phyloP scores from a whole-genome alignment of 306 rosid species.

The Vigna radiata region DNA sequence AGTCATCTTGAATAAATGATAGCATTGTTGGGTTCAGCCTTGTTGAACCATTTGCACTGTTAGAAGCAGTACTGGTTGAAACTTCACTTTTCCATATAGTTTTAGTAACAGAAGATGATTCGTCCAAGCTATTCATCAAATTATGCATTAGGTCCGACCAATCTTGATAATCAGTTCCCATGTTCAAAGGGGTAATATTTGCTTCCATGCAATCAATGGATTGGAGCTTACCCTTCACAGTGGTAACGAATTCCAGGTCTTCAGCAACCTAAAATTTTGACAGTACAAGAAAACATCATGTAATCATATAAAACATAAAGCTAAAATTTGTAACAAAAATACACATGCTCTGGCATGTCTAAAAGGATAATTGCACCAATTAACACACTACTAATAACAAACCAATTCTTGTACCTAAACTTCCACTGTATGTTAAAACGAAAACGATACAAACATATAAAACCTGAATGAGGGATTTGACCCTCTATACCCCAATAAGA shows the following conservation, averaged over 20 bases:
- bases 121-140: constrained; percentile 52
- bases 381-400: background rate
- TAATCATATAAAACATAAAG: constrained; percentile 40
- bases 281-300: constrained; percentile 39
- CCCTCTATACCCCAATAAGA: no score
- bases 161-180: constrained; percentile 43
- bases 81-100: constrained; percentile 48
- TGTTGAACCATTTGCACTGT: constrained; percentile 30
- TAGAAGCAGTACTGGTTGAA: constrained; percentile 39
- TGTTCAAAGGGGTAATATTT: constrained; percentile 40
- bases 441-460: background rate
- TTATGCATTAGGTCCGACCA: constrained; percentile 47
- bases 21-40: constrained; percentile 43
- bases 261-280: constrained; percentile 75
- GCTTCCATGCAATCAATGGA: constrained; percentile 46
- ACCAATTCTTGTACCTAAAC: background rate
- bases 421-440: background rate
- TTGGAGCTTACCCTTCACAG: constrained; percentile 64
- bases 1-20: constrained; percentile 45
- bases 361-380: background rate
- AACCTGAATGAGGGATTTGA: background rate
- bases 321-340: background rate
- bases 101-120: constrained; percentile 46
- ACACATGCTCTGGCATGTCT: background rate
- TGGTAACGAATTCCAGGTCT: constrained; percentile 61